These are phyloP conservation scores for Kwoniella heveanensis DNA, from an alignment of 768 basidiomycete genomes.

Conservation along the genomic window DNA sequence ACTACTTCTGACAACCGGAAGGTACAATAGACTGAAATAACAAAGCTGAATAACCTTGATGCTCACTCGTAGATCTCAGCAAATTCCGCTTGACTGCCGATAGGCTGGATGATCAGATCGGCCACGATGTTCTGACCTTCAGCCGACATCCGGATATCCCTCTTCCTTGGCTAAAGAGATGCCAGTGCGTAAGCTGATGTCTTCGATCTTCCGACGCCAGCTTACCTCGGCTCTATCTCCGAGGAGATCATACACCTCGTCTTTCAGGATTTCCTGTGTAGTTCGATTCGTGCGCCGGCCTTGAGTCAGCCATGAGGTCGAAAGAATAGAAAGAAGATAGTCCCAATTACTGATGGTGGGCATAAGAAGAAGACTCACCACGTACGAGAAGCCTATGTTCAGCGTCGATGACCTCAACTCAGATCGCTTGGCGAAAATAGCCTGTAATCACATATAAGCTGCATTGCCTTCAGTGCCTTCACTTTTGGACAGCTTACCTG, in stretches of 20 bases:
- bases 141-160: conserved; percentile 64
- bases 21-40: too few relatives aligned
- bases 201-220: too few relatives aligned
- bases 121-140: conserved; percentile 64
- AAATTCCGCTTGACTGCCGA: conserved; percentile 61
- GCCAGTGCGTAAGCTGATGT: too few relatives aligned
- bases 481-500: conserved; percentile 58
- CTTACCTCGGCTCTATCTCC: conserved; percentile 49
- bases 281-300: too few relatives aligned
- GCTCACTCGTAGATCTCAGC: conserved; percentile 57
- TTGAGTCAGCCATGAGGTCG: too few relatives aligned
- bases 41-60: background rate
- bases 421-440: conserved; percentile 46
- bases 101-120: conserved; percentile 58
- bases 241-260: conserved; percentile 85
- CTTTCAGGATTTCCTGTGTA: conserved; percentile 78
- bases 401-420: conserved; percentile 56
- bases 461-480: background rate
- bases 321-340: too few relatives aligned
- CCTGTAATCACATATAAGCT: conserved; percentile 7
- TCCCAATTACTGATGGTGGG: too few relatives aligned
- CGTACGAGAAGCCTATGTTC: conserved; percentile 68
- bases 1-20: too few relatives aligned
- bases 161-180: conserved; percentile 54
- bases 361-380: conserved; percentile 20